These are phyloP conservation scores for Fremontodendron californicum DNA, from an alignment of 345 rosid species.

Conservation along the genomic window DNA sequence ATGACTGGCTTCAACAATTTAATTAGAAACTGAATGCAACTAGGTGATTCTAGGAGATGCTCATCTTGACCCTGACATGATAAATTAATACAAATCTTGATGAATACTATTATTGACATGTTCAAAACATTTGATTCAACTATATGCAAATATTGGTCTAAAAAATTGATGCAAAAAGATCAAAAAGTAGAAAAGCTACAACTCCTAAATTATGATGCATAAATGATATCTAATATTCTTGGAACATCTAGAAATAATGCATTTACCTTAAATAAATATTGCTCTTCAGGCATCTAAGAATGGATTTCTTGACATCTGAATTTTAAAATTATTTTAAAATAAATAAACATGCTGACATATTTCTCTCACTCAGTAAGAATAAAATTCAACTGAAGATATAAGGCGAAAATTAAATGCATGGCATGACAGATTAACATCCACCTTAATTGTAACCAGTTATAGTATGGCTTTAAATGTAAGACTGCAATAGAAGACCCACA, in stretches of 20 bases:
- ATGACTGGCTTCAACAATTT: constrained; percentile 71
- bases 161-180: background rate
- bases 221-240: background rate
- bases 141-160: background rate
- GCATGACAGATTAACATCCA: background rate
- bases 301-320: background rate
- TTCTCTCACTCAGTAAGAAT: background rate
- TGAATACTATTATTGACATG: background rate
- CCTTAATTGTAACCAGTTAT: background rate
- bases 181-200: background rate
- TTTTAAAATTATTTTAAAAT: background rate
- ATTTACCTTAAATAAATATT: background rate
- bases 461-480: background rate
- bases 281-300: background rate
- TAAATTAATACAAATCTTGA: constrained; percentile 13
- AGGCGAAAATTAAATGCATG: background rate
- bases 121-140: background rate
- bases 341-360: background rate
- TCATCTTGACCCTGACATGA: constrained; percentile 73
- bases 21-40: constrained; percentile 57
- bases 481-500: background rate
- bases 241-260: background rate
- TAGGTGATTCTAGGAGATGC: constrained; percentile 63
- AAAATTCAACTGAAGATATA: background rate
- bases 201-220: background rate